These are phyloP conservation scores for Phialophora macrospora DNA, from an alignment of 2,329 filamentous ascomycete species.

Conservation along the genomic window DNA sequence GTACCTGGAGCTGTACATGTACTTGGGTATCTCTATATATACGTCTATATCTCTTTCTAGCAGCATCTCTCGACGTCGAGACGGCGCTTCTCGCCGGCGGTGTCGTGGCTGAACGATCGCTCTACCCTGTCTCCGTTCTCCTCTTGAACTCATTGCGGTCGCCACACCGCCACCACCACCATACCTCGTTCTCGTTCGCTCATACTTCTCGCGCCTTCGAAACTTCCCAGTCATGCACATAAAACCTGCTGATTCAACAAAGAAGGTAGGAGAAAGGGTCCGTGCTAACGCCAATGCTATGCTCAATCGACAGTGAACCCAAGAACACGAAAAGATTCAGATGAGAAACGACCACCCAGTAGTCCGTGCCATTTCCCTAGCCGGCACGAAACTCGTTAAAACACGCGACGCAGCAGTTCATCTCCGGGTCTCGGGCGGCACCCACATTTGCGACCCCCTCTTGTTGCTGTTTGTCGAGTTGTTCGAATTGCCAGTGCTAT, in stretches of 20 bases:
- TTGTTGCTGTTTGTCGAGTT: constrained; percentile 19
- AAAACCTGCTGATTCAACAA: background rate
- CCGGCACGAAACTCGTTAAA: background rate
- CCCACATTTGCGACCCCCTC: constrained; percentile 29
- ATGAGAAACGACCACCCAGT: background rate
- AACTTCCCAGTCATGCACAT: constrained; percentile 1
- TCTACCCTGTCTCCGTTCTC: background rate
- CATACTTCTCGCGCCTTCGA: background rate
- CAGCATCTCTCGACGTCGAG: background rate
- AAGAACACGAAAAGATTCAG: constrained; percentile 2
- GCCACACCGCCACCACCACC: too few relatives aligned
- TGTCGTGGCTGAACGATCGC: background rate
- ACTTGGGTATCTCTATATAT: background rate
- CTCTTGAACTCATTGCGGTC: background rate
- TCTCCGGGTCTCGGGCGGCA: constrained; percentile 24
- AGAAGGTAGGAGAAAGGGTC: background rate
- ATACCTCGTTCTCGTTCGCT: background rate
- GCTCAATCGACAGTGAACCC: background rate
- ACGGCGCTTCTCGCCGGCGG: background rate
- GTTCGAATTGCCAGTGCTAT: constrained; percentile 30
- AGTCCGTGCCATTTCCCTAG: background rate
- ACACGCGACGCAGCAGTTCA: constrained; percentile 7
- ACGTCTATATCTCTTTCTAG: background rate
- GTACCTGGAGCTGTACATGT: background rate
- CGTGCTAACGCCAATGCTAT: background rate